Percentiles rank a stretch among this genome's conserved stretches.
These are phyloP conservation scores for Zygoascus meyerae DNA, from an alignment of 1,139 yeast genomes.

Conservation along the genomic window DNA sequence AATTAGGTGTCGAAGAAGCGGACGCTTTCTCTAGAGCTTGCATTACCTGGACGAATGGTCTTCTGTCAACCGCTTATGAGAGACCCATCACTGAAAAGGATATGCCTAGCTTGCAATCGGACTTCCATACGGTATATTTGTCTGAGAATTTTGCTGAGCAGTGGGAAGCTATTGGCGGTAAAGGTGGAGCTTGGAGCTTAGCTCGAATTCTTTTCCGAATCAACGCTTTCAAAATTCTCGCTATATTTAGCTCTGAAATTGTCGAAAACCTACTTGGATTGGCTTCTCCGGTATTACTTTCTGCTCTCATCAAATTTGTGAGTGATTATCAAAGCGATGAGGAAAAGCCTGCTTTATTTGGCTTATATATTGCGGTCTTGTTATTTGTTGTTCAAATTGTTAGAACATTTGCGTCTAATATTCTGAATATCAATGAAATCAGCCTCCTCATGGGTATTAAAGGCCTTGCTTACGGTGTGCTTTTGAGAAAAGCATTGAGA, in stretches of 20 bases:
- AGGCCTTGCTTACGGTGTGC: conserved; percentile 57
- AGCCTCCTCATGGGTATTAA: conserved; percentile 29
- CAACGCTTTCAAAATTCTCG: conserved; percentile 57
- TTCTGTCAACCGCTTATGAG: conserved; percentile 71
- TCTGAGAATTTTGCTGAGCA: conserved; percentile 41
- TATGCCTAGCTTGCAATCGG: conserved; percentile 67
- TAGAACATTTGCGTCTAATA: conserved; percentile 78
- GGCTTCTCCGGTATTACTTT: conserved; percentile 78
- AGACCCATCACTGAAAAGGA: conserved; percentile 68
- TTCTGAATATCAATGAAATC: conserved; percentile 45
- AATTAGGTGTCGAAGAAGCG: conserved; percentile 50
- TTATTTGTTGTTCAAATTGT: conserved; percentile 74
- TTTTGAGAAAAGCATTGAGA: conserved; percentile 12
- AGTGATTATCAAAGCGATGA: conserved; percentile 49
- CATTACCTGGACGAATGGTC: conserved; percentile 79
- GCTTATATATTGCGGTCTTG: conserved; percentile 69
- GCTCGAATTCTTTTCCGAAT: conserved; percentile 30
- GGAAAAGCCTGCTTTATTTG: conserved; percentile 54
- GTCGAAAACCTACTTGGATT: conserved; percentile 61
- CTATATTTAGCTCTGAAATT: conserved; percentile 63
- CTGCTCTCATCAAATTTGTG: conserved; percentile 68
- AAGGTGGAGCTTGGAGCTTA: conserved; percentile 9
- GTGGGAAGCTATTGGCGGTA: conserved; percentile 42
- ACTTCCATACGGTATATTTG: conserved; percentile 52
- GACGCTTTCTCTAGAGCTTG: conserved; percentile 73